Conservation (phyloP, 768 basidiomycete genomes). For the Leucocoprinus sp. region DNA sequence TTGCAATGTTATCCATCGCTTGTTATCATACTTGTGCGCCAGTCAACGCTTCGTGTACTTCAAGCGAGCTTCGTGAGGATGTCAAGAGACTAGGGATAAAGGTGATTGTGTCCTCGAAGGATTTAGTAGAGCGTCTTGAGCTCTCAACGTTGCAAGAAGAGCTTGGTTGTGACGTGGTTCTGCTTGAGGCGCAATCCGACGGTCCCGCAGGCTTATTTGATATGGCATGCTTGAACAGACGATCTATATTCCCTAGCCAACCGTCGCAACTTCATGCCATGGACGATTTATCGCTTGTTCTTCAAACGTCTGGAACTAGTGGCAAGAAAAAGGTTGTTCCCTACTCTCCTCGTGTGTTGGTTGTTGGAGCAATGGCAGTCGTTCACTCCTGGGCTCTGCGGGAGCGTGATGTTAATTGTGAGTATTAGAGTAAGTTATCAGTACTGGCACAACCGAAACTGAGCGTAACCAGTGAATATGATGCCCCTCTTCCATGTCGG, state of each 20-base stretch:
- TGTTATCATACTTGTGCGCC: constrained; percentile 39
- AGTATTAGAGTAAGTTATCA: constrained; percentile 9
- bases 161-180: constrained; percentile 32
- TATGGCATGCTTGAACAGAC: constrained; percentile 23
- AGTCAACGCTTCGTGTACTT: constrained; percentile 38
- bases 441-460: constrained; percentile 3
- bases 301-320: constrained; percentile 54
- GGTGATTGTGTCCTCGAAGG: constrained; percentile 34
- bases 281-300: constrained; percentile 41
- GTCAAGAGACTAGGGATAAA: constrained; percentile 29
- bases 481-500: constrained; percentile 58
- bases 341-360: constrained; percentile 32
- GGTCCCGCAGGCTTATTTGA: constrained; percentile 35
- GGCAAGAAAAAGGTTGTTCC: constrained; percentile 45
- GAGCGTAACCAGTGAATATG: constrained; percentile 27
- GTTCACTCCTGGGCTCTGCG: constrained; percentile 34
- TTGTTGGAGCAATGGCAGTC: constrained; percentile 37
- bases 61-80: constrained; percentile 35
- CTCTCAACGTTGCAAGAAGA: constrained; percentile 23
- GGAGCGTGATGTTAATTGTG: constrained; percentile 37
- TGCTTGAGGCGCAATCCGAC: constrained; percentile 22
- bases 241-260: constrained; percentile 9
- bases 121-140: constrained; percentile 31
- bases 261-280: constrained; percentile 29
- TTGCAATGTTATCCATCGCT: constrained; percentile 36